These are phyloP conservation scores for Chlorella sorokiniana DNA, from an alignment of 139 green algal species.

Conservation along the genomic window DNA sequence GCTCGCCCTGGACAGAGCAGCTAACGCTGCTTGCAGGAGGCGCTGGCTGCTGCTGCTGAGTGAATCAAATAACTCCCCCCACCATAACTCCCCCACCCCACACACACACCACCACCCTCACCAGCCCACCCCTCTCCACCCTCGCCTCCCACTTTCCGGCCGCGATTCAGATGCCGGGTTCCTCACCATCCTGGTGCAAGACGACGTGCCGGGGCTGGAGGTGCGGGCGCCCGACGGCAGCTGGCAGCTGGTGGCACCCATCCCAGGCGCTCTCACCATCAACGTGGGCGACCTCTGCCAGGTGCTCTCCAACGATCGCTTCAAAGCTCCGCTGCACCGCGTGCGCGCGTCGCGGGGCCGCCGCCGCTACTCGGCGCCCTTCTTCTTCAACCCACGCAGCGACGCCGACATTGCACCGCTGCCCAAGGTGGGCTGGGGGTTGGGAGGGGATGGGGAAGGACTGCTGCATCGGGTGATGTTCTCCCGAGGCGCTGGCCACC, in stretches of 20 bases:
- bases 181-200: constrained; percentile 62
- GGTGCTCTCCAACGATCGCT: constrained; percentile 46
- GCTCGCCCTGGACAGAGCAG: neutral
- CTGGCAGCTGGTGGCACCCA: constrained; percentile 39
- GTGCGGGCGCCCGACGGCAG: constrained; percentile 35
- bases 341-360: constrained; percentile 41
- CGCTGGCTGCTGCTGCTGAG: neutral
- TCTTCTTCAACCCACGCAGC: constrained; percentile 58
- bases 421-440: neutral
- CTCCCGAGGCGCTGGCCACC: neutral
- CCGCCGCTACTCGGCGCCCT: constrained; percentile 47
- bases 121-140: neutral
- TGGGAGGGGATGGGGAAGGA: neutral
- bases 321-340: constrained; percentile 49
- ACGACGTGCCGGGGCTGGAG: constrained; percentile 57
- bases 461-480: neutral
- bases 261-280: constrained; percentile 39
- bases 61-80: neutral
- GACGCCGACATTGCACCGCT: constrained; percentile 36
- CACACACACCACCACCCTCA: no score
- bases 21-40: neutral
- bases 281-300: constrained; percentile 55
- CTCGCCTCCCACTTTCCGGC: neutral
- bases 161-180: constrained; percentile 56
- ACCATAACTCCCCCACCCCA: neutral